These are phyloP conservation scores for Picochlorum sp. DNA, from an alignment of 139 green algal species.

Conservation along the genomic window DNA sequence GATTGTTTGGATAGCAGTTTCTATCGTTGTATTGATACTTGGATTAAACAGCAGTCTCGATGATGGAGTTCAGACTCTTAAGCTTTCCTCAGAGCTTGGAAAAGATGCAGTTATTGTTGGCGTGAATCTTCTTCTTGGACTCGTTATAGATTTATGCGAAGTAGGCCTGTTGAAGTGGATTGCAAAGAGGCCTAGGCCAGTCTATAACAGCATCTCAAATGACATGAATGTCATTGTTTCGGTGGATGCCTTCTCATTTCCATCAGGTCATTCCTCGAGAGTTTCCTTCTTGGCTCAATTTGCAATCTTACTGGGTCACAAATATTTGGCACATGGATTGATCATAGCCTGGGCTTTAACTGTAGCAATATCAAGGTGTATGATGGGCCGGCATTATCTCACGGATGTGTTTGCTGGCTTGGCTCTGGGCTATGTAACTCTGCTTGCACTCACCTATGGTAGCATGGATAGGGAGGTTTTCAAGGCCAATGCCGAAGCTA, in stretches of 20 bases:
- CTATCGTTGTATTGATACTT: background rate
- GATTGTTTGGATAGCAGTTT: conserved; percentile 35
- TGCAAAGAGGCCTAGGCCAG: conserved; percentile 31
- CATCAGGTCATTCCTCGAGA: conserved; percentile 48
- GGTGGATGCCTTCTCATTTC: conserved; percentile 54
- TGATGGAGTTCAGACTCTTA: too few relatives aligned
- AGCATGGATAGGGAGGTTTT: background rate
- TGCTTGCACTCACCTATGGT: conserved; percentile 29
- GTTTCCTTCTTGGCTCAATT: conserved; percentile 41
- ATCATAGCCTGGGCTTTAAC: conserved; percentile 23
- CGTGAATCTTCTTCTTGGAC: conserved; percentile 24
- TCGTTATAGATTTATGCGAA: conserved; percentile 42
- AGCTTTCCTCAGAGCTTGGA: too few relatives aligned
- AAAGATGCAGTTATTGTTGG: too few relatives aligned
- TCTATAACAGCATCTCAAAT: conserved; percentile 37
- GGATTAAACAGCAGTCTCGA: too few relatives aligned
- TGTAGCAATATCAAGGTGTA: conserved; percentile 35
- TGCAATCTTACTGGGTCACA: conserved; percentile 7
- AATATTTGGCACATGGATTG: background rate
- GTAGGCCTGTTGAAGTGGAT: conserved; percentile 41
- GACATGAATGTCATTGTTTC: conserved; percentile 50
- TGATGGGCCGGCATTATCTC: conserved; percentile 54
- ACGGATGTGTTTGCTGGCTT: conserved; percentile 42
- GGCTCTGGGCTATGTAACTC: conserved; percentile 30
- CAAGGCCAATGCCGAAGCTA: background rate